Evolutionary conservation across 345 rosid species (phyloP).

Genomic region (Citrus trifoliata): DNA sequence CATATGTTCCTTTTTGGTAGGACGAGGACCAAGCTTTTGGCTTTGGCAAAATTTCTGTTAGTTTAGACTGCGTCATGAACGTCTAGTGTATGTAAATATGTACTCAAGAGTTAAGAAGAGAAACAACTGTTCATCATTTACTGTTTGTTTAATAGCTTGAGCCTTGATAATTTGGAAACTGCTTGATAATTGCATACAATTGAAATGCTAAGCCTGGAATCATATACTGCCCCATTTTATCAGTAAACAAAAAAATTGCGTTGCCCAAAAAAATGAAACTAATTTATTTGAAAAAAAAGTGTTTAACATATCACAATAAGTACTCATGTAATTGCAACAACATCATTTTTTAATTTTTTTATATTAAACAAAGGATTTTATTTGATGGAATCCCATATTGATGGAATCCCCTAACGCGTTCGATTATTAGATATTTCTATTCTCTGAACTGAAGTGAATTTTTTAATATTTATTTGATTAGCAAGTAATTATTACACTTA

Average conservation of each 20-base stretch:
- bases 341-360: too few species aligned
- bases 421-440: too few species aligned
- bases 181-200: neutral
- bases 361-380: too few species aligned
- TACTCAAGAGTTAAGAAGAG: neutral
- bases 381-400: too few species aligned
- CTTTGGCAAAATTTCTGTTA: neutral
- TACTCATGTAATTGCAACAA: too few species aligned
- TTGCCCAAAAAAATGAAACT: neutral
- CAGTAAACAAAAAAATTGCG: neutral
- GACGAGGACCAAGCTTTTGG: neutral
- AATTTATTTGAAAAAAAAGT: too few species aligned
- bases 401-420: too few species aligned
- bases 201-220: neutral
- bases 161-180: neutral
- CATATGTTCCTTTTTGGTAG: slow-evolving; percentile 4
- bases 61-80: neutral
- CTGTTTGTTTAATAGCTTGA: neutral
- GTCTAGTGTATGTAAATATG: slow-evolving; percentile 17
- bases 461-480: too few species aligned
- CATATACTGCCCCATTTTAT: neutral
- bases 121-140: neutral
- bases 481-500: too few species aligned
- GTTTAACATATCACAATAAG: too few species aligned
- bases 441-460: too few species aligned